Conservation (phyloP, 208 protist species). For the Trypanosoma scelopori region DNA sequence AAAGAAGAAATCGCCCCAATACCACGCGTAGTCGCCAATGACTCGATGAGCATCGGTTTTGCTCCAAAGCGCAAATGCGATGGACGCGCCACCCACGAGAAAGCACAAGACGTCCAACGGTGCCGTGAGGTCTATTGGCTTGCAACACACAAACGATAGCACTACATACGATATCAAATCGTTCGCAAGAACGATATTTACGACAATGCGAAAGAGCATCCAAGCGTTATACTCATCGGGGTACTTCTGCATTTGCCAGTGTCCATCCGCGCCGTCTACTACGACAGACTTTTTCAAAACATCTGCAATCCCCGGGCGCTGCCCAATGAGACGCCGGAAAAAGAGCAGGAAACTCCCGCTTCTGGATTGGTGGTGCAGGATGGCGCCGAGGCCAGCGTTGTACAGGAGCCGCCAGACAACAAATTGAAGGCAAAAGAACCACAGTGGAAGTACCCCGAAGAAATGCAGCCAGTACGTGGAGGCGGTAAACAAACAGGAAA, state of each 20-base stretch:
- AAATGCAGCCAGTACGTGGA: conserved; percentile 48
- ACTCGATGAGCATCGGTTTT: conserved; percentile 95
- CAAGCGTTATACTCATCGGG: conserved; percentile 93
- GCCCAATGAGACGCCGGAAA: conserved; percentile 30
- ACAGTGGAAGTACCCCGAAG: conserved; percentile 35
- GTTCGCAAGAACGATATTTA: conserved; percentile 92
- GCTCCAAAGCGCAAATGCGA: conserved; percentile 90
- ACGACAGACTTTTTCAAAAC: conserved; percentile 61
- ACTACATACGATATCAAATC: conserved; percentile 89
- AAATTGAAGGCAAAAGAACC: conserved; percentile 86
- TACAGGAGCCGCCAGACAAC: conserved; percentile 93
- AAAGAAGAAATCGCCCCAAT: conserved; percentile 97
- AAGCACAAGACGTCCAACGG: conserved; percentile 62
- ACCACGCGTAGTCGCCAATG: conserved; percentile 96
- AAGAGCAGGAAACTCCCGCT: conserved; percentile 41
- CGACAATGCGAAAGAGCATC: conserved; percentile 93
- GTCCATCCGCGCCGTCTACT: conserved; percentile 36
- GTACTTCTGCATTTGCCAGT: conserved; percentile 50
- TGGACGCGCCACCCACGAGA: conserved; percentile 63
- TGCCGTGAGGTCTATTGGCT: conserved; percentile 38
- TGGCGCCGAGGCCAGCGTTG: conserved; percentile 89
- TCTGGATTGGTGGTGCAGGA: conserved; percentile 88
- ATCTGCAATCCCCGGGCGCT: conserved; percentile 19
- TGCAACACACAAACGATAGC: conserved; percentile 61
- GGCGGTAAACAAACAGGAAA: conserved; percentile 29